phyloP scores from a whole-genome alignment of 805 yeast species.

The Saturnispora besseyi region DNA sequence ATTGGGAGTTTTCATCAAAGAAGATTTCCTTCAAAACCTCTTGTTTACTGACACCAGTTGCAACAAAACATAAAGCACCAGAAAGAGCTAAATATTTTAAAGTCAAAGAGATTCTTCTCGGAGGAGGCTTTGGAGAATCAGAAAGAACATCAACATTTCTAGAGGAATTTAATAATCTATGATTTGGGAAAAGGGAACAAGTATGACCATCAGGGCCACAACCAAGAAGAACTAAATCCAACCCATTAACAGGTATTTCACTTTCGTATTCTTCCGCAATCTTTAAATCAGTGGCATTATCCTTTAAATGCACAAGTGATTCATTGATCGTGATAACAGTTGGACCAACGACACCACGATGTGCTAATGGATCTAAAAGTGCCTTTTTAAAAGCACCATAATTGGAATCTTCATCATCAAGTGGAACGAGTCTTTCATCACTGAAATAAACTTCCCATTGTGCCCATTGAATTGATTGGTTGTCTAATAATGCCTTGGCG shows the following conservation, averaged over 20 bases:
- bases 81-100: conserved; percentile 61
- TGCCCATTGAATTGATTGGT: conserved; percentile 48
- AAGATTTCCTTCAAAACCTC: conserved; percentile 64
- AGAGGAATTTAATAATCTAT: conserved; percentile 49
- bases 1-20: conserved; percentile 30
- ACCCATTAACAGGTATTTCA: conserved; percentile 39
- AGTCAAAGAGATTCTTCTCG: conserved; percentile 84
- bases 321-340: conserved; percentile 60
- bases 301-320: conserved; percentile 42
- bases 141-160: conserved; percentile 53
- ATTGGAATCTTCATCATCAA: conserved; percentile 77
- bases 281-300: conserved; percentile 39
- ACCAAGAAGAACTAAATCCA: conserved; percentile 72
- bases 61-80: conserved; percentile 62
- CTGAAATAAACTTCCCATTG: conserved; percentile 79
- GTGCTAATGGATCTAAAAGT: conserved; percentile 43
- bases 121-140: conserved; percentile 91
- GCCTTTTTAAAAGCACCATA: conserved; percentile 65
- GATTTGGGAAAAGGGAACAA: conserved; percentile 87
- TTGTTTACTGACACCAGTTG: conserved; percentile 83
- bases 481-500: conserved; percentile 55
- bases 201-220: conserved; percentile 97
- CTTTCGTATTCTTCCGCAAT: conserved; percentile 59
- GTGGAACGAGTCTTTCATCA: conserved; percentile 85
- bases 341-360: conserved; percentile 40